Conservation (phyloP, 495 filamentous ascomycete genomes). For the Cryomyces minteri region DNA sequence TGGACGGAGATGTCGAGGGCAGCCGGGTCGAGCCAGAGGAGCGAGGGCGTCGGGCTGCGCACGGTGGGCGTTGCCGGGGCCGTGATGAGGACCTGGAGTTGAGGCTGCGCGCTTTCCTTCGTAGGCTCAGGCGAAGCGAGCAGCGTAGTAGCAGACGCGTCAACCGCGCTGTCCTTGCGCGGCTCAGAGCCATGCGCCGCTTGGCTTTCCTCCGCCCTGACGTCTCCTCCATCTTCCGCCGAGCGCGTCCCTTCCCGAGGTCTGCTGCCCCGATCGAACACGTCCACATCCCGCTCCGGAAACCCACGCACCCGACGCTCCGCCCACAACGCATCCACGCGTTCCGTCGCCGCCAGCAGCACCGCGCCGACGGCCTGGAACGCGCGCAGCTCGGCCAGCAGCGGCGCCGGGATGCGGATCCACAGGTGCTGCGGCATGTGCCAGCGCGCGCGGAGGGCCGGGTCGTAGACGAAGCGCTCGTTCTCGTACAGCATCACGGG, state of each 20-base stretch:
- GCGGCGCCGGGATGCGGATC: constrained; percentile 5
- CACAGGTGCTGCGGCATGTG: constrained; percentile 9
- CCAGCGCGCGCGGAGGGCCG: constrained; percentile 10
- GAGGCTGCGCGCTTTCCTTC: too few relatives aligned
- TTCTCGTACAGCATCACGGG: not conserved
- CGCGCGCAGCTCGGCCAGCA: constrained; percentile 4
- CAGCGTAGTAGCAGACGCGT: too few relatives aligned
- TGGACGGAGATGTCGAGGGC: too few relatives aligned
- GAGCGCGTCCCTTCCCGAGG: not conserved
- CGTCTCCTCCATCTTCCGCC: not conserved
- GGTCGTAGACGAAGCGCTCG: constrained; percentile 14
- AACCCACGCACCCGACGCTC: not conserved
- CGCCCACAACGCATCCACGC: constrained; percentile 7
- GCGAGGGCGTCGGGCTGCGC: too few relatives aligned
- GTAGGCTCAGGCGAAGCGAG: too few relatives aligned
- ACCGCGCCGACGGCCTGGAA: constrained; percentile 16
- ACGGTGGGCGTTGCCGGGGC: too few relatives aligned
- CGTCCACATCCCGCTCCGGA: not conserved
- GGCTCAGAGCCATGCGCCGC: too few relatives aligned
- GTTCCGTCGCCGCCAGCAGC: constrained; percentile 11
- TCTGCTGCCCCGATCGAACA: too few relatives aligned
- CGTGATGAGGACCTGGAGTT: too few relatives aligned
- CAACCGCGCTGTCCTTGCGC: too few relatives aligned
- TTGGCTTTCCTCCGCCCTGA: too few relatives aligned
- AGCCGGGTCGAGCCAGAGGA: constrained; percentile 3